These are phyloP conservation scores for Beauveria brongniartii DNA, from an alignment of 2,329 filamentous ascomycete species.

Conservation along the genomic window DNA sequence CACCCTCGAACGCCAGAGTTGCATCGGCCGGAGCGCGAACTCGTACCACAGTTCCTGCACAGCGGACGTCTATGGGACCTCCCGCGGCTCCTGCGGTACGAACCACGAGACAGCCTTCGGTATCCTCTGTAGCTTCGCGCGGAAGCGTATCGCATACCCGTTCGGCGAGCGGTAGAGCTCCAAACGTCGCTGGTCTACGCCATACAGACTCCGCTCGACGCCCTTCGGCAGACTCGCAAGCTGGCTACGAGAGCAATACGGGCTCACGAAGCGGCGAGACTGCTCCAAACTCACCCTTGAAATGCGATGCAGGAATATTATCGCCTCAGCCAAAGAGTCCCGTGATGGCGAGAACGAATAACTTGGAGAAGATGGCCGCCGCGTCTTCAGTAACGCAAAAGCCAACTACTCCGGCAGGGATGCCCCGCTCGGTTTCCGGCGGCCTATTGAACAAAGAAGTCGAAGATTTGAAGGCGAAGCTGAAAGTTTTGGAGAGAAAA, in stretches of 20 bases:
- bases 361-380: constrained; percentile 43
- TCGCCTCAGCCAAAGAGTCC: constrained; percentile 45
- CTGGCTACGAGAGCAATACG: constrained; percentile 32
- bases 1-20: constrained; percentile 49
- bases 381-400: constrained; percentile 26
- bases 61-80: constrained; percentile 60
- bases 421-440: constrained; percentile 34
- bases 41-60: constrained; percentile 45
- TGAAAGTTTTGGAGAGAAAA: constrained; percentile 83
- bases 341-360: constrained; percentile 39
- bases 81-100: constrained; percentile 42
- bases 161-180: constrained; percentile 33
- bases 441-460: constrained; percentile 58
- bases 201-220: constrained; percentile 34
- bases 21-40: constrained; percentile 39
- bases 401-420: constrained; percentile 20
- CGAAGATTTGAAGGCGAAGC: constrained; percentile 81
- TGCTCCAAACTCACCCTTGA: constrained; percentile 33
- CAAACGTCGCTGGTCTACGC: constrained; percentile 27
- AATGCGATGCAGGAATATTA: constrained; percentile 42
- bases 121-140: constrained; percentile 31
- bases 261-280: constrained; percentile 20
- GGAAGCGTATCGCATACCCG: constrained; percentile 26
- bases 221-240: constrained; percentile 38
- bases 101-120: constrained; percentile 35